Conservation (phyloP, 305 asterid genomes). For the Stenogyne calaminthoides region DNA sequence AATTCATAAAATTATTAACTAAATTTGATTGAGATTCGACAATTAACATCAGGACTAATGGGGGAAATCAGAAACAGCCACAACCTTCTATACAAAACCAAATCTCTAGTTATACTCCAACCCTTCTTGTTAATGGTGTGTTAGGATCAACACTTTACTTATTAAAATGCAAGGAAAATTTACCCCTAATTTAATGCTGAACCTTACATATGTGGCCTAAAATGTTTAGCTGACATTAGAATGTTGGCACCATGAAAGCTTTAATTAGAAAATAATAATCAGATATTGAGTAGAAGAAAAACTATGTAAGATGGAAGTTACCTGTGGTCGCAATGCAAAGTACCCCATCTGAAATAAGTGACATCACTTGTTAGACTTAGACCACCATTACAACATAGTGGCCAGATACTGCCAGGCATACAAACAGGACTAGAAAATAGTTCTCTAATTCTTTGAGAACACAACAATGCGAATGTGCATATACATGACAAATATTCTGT, state of each 20-base stretch:
- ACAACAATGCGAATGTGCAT: background rate
- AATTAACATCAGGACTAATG: conserved; percentile 8
- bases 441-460: conserved; percentile 14
- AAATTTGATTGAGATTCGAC: background rate
- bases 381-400: conserved; percentile 19
- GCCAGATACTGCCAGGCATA: background rate
- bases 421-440: background rate
- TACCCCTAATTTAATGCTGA: conserved; percentile 13
- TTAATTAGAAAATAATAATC: conserved; percentile 5
- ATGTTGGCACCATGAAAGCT: conserved; percentile 6
- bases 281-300: conserved; percentile 9
- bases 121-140: background rate
- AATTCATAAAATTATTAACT: background rate
- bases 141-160: background rate
- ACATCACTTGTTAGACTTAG: conserved; percentile 32
- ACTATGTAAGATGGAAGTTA: conserved; percentile 41
- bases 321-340: conserved; percentile 69
- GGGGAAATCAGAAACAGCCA: background rate
- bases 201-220: background rate
- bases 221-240: conserved; percentile 5
- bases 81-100: background rate
- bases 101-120: background rate
- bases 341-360: conserved; percentile 68
- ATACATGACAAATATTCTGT: background rate
- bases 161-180: background rate